Conservation (phyloP, 2,329 filamentous ascomycete genomes). For the Aspergillus sp. region DNA sequence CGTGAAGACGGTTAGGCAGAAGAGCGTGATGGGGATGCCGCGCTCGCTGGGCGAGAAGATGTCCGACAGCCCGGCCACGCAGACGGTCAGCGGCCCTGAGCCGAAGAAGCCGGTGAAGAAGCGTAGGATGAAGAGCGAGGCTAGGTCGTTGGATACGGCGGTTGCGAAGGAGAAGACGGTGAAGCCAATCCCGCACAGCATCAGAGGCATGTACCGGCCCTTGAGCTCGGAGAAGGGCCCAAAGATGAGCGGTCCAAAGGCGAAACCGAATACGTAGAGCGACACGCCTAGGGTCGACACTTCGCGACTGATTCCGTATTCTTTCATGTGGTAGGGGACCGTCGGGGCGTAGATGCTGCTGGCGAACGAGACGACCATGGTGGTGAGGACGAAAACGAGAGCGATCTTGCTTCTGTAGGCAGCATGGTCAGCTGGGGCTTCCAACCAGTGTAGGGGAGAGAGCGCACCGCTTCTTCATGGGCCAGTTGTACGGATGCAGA, state of each 20-base stretch:
- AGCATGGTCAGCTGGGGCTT: too few relatives aligned
- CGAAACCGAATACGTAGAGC: slow-evolving; percentile 19
- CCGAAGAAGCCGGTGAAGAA: slow-evolving; percentile 45
- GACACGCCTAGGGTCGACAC: slow-evolving; percentile 14
- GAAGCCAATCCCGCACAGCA: slow-evolving; percentile 38
- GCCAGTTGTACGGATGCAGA: slow-evolving; percentile 12
- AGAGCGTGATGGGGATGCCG: slow-evolving; percentile 31
- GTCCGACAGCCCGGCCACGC: slow-evolving; percentile 35
- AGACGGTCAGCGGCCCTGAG: slow-evolving; percentile 36
- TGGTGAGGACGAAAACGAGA: slow-evolving; percentile 13
- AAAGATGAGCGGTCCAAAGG: slow-evolving; percentile 23
- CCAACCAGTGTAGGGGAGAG: too few relatives aligned
- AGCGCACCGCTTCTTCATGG: slow-evolving; percentile 11
- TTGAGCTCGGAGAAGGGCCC: slow-evolving; percentile 26
- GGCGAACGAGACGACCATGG: slow-evolving; percentile 19
- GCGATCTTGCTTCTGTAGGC: slow-evolving; percentile 10
- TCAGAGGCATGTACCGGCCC: slow-evolving; percentile 40
- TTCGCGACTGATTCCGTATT: slow-evolving; percentile 13
- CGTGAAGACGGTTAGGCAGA: slow-evolving; percentile 36
- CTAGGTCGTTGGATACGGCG: slow-evolving; percentile 36
- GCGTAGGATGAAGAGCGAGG: slow-evolving; percentile 34
- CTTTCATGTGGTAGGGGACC: slow-evolving; percentile 10
- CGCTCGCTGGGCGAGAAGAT: slow-evolving; percentile 8
- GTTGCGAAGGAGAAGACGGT: slow-evolving; percentile 43
- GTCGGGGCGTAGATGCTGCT: slow-evolving; percentile 20